Evolutionary conservation across 2,329 filamentous ascomycete genomes (phyloP).

Genomic region (Amylocarpus encephaloides): DNA sequence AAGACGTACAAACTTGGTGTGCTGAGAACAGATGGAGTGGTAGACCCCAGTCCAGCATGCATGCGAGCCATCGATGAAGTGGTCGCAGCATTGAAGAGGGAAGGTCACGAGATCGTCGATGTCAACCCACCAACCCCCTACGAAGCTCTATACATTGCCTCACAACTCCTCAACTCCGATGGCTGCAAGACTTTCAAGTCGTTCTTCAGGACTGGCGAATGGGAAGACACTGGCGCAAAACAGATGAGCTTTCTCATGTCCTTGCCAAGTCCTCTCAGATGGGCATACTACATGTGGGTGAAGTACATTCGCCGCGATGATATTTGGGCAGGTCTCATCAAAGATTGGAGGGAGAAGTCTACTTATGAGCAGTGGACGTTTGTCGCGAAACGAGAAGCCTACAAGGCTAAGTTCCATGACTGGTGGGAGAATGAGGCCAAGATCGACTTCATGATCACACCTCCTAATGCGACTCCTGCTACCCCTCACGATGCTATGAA

Average conservation of each 20-base stretch:
- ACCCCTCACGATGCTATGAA: conserved; percentile 83
- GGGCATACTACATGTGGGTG: conserved; percentile 85
- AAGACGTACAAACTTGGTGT: conserved; percentile 66
- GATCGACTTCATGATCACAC: conserved; percentile 73
- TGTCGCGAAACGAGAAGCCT: conserved; percentile 69
- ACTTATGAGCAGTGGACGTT: conserved; percentile 78
- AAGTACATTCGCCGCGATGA: conserved; percentile 71
- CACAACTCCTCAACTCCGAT: conserved; percentile 76
- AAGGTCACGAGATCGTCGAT: conserved; percentile 69
- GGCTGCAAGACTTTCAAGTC: conserved; percentile 74
- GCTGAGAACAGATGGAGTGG: conserved; percentile 72
- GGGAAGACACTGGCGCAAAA: conserved; percentile 68
- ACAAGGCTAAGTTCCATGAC: conserved; percentile 70
- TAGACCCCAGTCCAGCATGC: conserved; percentile 82
- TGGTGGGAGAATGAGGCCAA: conserved; percentile 74
- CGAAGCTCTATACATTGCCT: conserved; percentile 68
- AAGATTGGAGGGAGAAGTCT: conserved; percentile 66
- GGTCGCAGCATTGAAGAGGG: conserved; percentile 58
- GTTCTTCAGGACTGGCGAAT: conserved; percentile 70
- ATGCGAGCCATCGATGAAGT: conserved; percentile 66
- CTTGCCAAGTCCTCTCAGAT: conserved; percentile 69
- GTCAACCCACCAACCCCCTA: conserved; percentile 65
- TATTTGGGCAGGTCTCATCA: conserved; percentile 72
- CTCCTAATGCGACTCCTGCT: conserved; percentile 86
- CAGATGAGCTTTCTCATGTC: conserved; percentile 70